These are phyloP conservation scores for Verticillium nubilum DNA, from an alignment of 2,329 filamentous ascomycete species.

Conservation along the genomic window DNA sequence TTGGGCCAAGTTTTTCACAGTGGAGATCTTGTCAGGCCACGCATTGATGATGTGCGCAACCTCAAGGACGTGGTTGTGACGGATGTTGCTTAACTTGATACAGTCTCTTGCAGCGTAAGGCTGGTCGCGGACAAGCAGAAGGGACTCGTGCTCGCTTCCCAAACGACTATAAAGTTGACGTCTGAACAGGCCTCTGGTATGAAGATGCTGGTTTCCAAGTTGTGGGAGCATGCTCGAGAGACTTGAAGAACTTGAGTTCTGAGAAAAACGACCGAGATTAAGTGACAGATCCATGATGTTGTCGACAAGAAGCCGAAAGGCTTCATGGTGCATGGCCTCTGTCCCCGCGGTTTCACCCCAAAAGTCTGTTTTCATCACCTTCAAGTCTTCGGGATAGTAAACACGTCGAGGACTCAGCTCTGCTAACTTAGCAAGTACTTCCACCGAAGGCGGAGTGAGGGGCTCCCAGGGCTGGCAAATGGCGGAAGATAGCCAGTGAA, in stretches of 20 bases:
- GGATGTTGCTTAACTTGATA: slow-evolving; percentile 2
- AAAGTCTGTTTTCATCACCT: slow-evolving; percentile 24
- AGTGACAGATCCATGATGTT: slow-evolving; percentile 23
- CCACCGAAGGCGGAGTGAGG: slow-evolving; percentile 4
- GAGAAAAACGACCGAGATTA: too few species aligned
- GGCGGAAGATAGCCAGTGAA: slow-evolving; percentile 43
- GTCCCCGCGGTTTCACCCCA: slow-evolving; percentile 27
- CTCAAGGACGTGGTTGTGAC: slow-evolving; percentile 13
- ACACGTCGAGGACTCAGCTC: slow-evolving; percentile 22
- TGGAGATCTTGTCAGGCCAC: slow-evolving; percentile 11
- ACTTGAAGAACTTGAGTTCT: too few species aligned
- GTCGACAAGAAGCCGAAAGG: slow-evolving; percentile 21
- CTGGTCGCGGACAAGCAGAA: too few species aligned
- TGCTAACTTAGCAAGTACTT: slow-evolving; percentile 13
- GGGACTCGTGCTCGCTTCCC: neutral
- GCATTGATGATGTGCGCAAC: slow-evolving; percentile 11
- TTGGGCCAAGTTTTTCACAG: slow-evolving; percentile 8
- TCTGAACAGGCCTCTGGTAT: slow-evolving; percentile 13
- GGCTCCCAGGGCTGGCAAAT: slow-evolving; percentile 43
- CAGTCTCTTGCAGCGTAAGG: too few species aligned
- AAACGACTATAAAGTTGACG: slow-evolving; percentile 19
- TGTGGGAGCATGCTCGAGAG: slow-evolving; percentile 8
- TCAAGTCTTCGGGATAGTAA: slow-evolving; percentile 30
- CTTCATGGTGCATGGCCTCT: slow-evolving; percentile 30
- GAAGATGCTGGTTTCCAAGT: slow-evolving; percentile 14